A percentile compares a stretch with the other conserved stretches of the same genome.
Conservation (phyloP, 2,329 filamentous ascomycete species). For the Penicillium sp. region DNA sequence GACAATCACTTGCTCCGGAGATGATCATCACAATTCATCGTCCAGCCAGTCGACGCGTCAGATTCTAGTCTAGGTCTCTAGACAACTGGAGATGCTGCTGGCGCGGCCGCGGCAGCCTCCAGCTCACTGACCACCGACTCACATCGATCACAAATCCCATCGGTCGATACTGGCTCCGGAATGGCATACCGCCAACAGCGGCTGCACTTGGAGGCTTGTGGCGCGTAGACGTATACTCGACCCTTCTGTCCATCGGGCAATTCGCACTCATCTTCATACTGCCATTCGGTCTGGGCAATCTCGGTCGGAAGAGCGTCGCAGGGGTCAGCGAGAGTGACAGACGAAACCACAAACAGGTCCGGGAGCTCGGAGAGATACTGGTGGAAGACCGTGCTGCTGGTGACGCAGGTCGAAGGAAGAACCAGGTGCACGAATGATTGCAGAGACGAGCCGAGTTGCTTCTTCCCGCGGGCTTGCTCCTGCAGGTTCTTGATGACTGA, state of each 20-base stretch:
- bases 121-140: constrained; percentile 61
- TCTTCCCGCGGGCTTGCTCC: constrained; percentile 71
- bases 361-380: constrained; percentile 56
- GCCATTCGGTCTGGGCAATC: constrained; percentile 45
- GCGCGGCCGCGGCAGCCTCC: constrained; percentile 24
- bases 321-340: constrained; percentile 56
- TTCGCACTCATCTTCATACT: constrained; percentile 48
- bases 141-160: constrained; percentile 76
- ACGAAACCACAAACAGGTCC: constrained; percentile 70
- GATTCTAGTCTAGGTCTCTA: background rate
- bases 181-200: constrained; percentile 88
- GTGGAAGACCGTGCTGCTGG: constrained; percentile 31
- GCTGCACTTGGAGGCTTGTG: constrained; percentile 70
- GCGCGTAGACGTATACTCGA: constrained; percentile 49
- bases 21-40: background rate
- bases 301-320: constrained; percentile 30
- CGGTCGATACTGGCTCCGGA: constrained; percentile 46
- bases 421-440: constrained; percentile 67
- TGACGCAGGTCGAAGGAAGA: constrained; percentile 24
- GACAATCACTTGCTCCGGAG: background rate
- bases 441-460: constrained; percentile 77
- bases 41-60: background rate
- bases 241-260: constrained; percentile 39
- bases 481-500: constrained; percentile 73
- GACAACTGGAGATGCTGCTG: constrained; percentile 4